These are phyloP conservation scores for Boechera divaricarpa DNA, from an alignment of 345 rosid genomes.

Conservation along the genomic window DNA sequence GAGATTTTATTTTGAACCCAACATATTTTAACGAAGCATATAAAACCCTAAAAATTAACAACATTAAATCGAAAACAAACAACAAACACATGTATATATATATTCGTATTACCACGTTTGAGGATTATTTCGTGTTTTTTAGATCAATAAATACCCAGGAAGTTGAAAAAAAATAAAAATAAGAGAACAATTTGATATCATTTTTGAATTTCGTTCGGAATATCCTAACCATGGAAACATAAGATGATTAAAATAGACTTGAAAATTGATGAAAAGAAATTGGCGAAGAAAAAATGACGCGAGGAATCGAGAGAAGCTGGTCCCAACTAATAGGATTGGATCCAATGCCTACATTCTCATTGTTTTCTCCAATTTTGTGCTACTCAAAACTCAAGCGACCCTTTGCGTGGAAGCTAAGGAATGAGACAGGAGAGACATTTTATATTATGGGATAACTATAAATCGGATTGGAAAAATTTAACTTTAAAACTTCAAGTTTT, in stretches of 20 bases:
- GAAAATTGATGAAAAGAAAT: not conserved
- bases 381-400: conserved; percentile 44
- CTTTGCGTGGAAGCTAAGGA: conserved; percentile 70
- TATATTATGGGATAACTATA: not conserved
- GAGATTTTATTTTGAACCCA: not conserved
- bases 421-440: not conserved
- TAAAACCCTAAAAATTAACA: not conserved
- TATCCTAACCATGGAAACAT: not conserved
- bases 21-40: not conserved
- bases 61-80: too few relatives aligned
- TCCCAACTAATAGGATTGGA: conserved; percentile 56
- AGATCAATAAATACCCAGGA: too few relatives aligned
- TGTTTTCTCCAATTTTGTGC: conserved; percentile 43
- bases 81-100: too few relatives aligned
- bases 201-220: not conserved
- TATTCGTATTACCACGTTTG: too few relatives aligned
- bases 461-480: not conserved
- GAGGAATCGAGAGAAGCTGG: conserved; percentile 46
- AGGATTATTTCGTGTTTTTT: too few relatives aligned
- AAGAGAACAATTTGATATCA: not conserved
- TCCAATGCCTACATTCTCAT: conserved; percentile 49
- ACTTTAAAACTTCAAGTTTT: not conserved
- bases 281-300: not conserved
- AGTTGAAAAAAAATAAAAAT: too few relatives aligned
- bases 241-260: not conserved